Percentiles rank a stretch among this genome's conserved stretches.
Evolutionary conservation across 805 yeast species (phyloP).

Genomic region (Starmera amethionina): DNA sequence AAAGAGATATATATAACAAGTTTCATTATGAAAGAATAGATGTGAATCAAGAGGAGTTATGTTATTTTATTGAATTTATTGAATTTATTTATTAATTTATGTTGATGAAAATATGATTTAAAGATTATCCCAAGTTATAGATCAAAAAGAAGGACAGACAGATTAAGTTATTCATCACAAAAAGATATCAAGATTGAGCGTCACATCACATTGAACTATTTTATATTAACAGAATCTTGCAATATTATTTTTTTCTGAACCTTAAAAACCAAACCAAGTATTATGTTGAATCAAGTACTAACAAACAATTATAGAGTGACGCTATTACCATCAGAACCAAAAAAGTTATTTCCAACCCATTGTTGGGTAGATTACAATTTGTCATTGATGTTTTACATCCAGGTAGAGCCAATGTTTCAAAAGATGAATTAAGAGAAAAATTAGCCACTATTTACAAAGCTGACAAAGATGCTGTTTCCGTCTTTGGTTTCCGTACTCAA

Average conservation of each 20-base stretch:
- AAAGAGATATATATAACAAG: too few species aligned
- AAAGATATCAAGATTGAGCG: too few species aligned
- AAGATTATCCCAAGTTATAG: background rate
- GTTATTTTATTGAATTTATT: background rate
- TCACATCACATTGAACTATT: too few species aligned
- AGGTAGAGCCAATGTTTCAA: slow-evolving; percentile 97
- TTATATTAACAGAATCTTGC: too few species aligned
- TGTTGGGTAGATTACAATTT: slow-evolving; percentile 98
- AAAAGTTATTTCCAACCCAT: slow-evolving; percentile 97
- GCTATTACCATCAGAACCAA: slow-evolving; percentile 99
- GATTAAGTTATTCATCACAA: too few species aligned
- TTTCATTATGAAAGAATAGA: too few species aligned
- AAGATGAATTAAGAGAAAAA: slow-evolving; percentile 97
- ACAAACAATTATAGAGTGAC: slow-evolving; percentile 62
- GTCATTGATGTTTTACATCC: slow-evolving; percentile 99
- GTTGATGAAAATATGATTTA: background rate
- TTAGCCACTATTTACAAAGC: slow-evolving; percentile 83
- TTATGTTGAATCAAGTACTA: slow-evolving; percentile 8
- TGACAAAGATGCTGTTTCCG: slow-evolving; percentile 91
- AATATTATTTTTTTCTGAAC: background rate
- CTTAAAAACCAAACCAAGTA: background rate
- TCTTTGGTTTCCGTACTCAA: slow-evolving; percentile 98
- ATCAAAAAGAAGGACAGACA: background rate
- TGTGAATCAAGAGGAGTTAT: too few species aligned
- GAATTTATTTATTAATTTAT: background rate